A percentile compares a stretch with the other conserved stretches of the same genome.
Evolutionary conservation across 345 rosid species (phyloP).

Genomic region (Eucalyptus tenuipes): DNA sequence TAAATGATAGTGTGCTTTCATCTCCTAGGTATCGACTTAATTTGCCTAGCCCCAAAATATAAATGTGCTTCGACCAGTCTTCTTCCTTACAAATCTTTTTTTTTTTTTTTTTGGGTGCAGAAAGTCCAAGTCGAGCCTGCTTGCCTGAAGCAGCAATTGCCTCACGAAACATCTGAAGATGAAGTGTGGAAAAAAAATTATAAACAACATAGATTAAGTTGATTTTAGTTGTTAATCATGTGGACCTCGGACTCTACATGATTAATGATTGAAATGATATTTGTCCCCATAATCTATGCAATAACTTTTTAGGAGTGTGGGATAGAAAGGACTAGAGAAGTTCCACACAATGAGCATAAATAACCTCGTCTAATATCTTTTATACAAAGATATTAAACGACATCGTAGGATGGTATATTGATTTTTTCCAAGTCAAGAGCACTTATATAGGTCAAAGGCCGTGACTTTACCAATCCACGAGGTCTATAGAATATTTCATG

Average conservation of each 20-base stretch:
- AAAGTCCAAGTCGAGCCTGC: neutral
- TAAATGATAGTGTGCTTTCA: neutral
- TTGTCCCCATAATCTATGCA: neutral
- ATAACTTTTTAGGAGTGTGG: neutral
- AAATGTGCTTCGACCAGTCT: neutral
- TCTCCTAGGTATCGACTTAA: neutral
- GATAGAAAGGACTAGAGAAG: neutral
- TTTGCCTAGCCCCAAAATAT: neutral
- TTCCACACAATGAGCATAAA: neutral
- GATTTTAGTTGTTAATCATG: neutral
- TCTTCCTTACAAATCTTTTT: neutral
- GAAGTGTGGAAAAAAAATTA: neutral
- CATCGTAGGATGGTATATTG: too few species aligned
- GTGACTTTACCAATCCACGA: neutral
- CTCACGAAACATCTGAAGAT: neutral
- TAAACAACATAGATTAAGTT: neutral
- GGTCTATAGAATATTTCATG: neutral
- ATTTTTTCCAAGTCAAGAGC: neutral
- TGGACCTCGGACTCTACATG: accelerated
- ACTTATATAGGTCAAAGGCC: neutral
- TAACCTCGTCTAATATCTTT: too few species aligned
- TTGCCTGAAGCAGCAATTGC: neutral
- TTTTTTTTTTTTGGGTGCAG: too few species aligned
- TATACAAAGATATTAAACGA: too few species aligned
- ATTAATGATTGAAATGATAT: neutral